Base-by-base conservation (phyloP, 1,139 yeast genomes). In the Pichia sp. region DNA sequence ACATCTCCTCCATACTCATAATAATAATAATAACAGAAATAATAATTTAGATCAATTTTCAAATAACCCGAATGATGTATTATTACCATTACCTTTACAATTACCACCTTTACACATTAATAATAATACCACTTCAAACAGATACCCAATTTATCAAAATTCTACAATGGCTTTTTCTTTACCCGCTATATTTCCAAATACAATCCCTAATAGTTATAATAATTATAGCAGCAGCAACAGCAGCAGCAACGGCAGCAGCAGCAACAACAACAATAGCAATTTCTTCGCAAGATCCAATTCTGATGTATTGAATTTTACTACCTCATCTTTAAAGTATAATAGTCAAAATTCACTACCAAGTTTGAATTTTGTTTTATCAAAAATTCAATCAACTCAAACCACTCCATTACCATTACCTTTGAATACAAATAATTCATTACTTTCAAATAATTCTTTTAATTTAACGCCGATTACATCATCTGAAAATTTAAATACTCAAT, bases 311-410 rank as follows among this genome's bases (percentile, higher is more conserved):
- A 30, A 30, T 11, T 31, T n/a, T 25, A 7, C 10, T 39, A 18
- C 37, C 10, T 7, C 27, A 31, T 11, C 29, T 42, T 6, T 28
- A 8, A 28, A 30, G 31, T 27, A n/a, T 27, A 29, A 29, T 5
- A 11, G 10, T 25, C n/a, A 8, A 18, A 36, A 39, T 11, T 40
- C 48, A 32, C 41, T 55, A 10, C 58, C 58, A 18, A 53, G 50
- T 37, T 38, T 55, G 27, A 48, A 47, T 32, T 36, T 49, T 1
- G 48, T 55, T 7, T 39, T 55, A 18, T 44, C 31, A n/a, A 48
- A 37, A 38, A 54, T 54, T 27, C 55, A 54, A 39, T 35, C 40
- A 9, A 43, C 39, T 25, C 52, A 48, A 34, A 37, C 7, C 4
- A 36, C 5, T 36, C 7, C 44, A 18, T 28, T 51, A 5, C 53